Base-by-base conservation (phyloP, 371 early-diverging fungal genomes). In the Coemansia sp. region DNA sequence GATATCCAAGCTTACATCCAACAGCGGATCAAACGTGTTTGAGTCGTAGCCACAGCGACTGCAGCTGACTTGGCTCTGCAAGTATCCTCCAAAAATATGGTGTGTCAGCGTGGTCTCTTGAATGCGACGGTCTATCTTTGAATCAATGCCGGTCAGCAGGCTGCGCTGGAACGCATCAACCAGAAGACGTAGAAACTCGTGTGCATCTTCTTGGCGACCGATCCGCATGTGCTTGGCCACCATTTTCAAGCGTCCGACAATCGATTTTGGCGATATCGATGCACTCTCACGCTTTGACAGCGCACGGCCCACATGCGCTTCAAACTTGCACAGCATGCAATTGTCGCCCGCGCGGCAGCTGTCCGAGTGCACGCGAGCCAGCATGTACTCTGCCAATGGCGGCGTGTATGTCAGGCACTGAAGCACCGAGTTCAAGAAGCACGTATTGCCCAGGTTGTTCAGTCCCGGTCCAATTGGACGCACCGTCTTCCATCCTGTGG, bases 331-430 rank as follows among this genome's bases (percentile, higher is more conserved):
- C 52, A 82, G 62, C 56, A 83, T 75, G 69, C 84, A 84, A 57
- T 63, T 75, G 51, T 74, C 78, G 39, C 74, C 71, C 0, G 53
- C 64, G 24, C 78, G 79, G 53, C 84, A 80, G 58, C 66, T 64
- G 24, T 31, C 58, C 24, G 77, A 79, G 74, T 91, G 90, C 7
- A 80, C 82, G 54, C 74, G 80, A 21, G 81, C 66, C 34, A 90
- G 76, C 56, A 93, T 83, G 69, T 87, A 90, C 61, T 92, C 86
- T 16, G 93, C 87, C 40, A 97, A 79, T 1, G 93, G 89, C 7
- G 91, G 85, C 1, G 98, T 95, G 62, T 91, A 92, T 13, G 89
- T 89, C 63, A 99, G 78, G 69, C 97, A 97, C 77, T 97, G 96
- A 16, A 99, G 75, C 3, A 91, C 88, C 13, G 93, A 88, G 82